Evolutionary conservation across 768 basidiomycete genomes (phyloP), one percentile per base, ranked within the genome.

Genomic region (Suillus luteus): DNA sequence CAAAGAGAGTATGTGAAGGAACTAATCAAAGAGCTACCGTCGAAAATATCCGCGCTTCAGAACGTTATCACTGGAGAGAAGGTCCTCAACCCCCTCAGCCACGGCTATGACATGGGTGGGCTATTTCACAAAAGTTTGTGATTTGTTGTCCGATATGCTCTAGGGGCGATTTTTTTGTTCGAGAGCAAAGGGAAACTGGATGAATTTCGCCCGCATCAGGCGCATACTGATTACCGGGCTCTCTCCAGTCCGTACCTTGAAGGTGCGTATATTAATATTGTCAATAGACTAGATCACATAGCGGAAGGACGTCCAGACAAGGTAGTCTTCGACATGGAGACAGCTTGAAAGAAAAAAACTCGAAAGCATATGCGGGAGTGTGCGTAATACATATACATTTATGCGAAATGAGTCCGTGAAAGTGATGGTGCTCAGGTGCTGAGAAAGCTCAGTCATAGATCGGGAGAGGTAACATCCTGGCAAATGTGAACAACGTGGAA

Each of bases 391-490:
- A 3, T 35, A 35, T 54, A 54, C 52, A 54, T 44, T 40, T 27
- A 61, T 63, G 31, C 17, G 24, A 35, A n/a, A 46, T 38, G 27
- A n/a, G 33, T 62, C 24, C 38, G 43, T 38, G 33, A 41, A 61
- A 41, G n/a, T 31, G 58, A 14, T 15, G 10, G 46, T 61, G 37
- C 12, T 22, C 11, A 35, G 10, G 46, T 61, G 37, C 12, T 22
- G 17, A 35, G 55, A 37, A 43, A 61, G 49, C 35, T 73, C 67
- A 92, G 69, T 86, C 75, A 65, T 93, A 93, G 65, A 93, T 92
- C 2, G 86, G 90, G 40, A 93, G 74, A 1, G 92, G 92, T 68
- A 92, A 68, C 60, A 93, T 67, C 69, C 91, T 75, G 37, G 62
- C 22, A 61, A 38, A 38, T 54, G 49, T 69, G n/a, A 73, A 51